Evolutionary conservation across 192 early-diverging fungal genomes (phyloP), one percentile per base, ranked within the genome.

Genomic region (Polychytrium aggregatum): DNA sequence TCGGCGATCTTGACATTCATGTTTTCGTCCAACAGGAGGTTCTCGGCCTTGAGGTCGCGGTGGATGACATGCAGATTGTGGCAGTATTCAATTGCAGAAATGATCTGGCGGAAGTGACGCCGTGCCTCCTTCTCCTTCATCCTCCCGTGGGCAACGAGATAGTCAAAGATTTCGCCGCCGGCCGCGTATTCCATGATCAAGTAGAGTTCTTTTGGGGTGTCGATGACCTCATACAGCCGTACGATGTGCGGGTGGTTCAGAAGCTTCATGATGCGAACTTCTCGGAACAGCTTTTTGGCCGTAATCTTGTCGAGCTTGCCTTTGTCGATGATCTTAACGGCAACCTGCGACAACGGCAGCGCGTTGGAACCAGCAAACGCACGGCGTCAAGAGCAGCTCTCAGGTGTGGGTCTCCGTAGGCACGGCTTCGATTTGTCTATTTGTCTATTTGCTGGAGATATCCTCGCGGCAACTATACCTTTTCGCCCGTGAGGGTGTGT

Each of bases 1-100:
- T 79, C 76, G 31, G 76, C 74, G 55, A 79, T 76, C 55, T 79
- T 79, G 48, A 79, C 65, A 51, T 78, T 78, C 76, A 79, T 75
- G 50, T 63, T 63, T 21, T 46, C 68, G 53, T 79, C 76, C 55
- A 79, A 48, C 31, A 79, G 53, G 42, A 79, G 54, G 44, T 79
- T 79, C 51, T 79, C 76, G 6, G 76, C 74, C 44, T 78, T 78
- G 28, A 78, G 50, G 46, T 77, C 74, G 16, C 76, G 53, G 49
- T 74, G 73, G 41, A 78, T 78, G 40, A 79, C 58, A 33, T 70
- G 70, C 43, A 79, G 37, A 25, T 52, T 48, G 39, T 79, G 76
- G 42, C 76, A 79, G 42, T 79, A 78, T 30, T 65, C 68, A n/a
- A 79, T 58, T 1, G 76, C 76, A 1, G 59, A 57, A 24, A 79